Percentiles rank a stretch among this genome's conserved stretches.
These are phyloP conservation scores for Podila verticillata DNA, from an alignment of 192 early-diverging fungal genomes.

Conservation along the genomic window DNA sequence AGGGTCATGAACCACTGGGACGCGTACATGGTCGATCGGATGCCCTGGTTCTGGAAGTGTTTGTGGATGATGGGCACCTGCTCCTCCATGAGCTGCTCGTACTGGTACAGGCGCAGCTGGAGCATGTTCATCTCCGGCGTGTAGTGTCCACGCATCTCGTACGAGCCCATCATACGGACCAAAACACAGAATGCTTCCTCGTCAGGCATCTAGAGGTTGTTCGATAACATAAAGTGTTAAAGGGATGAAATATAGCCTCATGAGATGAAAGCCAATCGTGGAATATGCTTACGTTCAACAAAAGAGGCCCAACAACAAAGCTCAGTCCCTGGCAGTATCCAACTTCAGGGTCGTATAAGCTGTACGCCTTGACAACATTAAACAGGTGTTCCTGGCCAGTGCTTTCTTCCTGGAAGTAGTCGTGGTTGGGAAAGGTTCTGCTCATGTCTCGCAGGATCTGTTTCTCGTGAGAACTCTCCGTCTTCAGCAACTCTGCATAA, in stretches of 20 bases:
- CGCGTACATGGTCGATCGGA: slow-evolving; percentile 93
- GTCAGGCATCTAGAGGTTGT: slow-evolving; percentile 86
- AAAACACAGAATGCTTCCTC: slow-evolving; percentile 96
- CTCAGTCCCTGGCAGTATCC: slow-evolving; percentile 99
- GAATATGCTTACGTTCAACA: slow-evolving; percentile 79
- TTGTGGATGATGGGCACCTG: slow-evolving; percentile 78
- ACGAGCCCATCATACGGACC: slow-evolving; percentile 89
- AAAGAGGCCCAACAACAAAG: slow-evolving; percentile 92
- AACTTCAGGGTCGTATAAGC: slow-evolving; percentile 89
- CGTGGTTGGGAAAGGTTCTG: slow-evolving; percentile 90
- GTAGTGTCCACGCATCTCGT: slow-evolving; percentile 89
- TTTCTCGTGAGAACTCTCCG: slow-evolving; percentile 83
- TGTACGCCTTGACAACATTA: slow-evolving; percentile 93
- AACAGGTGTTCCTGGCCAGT: slow-evolving; percentile 91
- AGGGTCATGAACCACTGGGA: slow-evolving; percentile 99
- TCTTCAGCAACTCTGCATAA: slow-evolving; percentile 77
- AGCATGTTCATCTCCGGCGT: slow-evolving; percentile 90
- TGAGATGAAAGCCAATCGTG: too few relatives aligned
- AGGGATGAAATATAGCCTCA: background rate
- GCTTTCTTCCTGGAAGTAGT: slow-evolving; percentile 88
- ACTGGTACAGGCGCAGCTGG: slow-evolving; percentile 89
- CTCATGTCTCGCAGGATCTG: slow-evolving; percentile 89
- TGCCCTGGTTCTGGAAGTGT: slow-evolving; percentile 86
- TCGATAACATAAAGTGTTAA: background rate
- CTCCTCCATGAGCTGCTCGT: slow-evolving; percentile 87